Base-by-base conservation (phyloP, 345 rosid species). In the Linum tenue region DNA sequence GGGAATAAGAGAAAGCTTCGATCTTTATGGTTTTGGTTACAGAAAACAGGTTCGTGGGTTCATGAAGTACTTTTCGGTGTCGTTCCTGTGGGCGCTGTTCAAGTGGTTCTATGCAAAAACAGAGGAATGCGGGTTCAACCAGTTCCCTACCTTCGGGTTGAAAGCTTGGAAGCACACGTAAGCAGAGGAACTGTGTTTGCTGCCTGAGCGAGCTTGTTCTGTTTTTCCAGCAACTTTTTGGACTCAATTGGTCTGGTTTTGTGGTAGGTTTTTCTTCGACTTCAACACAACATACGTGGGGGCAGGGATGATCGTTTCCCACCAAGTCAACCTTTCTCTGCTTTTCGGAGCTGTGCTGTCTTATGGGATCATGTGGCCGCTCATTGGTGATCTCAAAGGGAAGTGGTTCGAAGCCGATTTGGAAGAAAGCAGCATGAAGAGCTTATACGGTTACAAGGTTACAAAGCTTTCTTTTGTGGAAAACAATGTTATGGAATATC, bases 371-470 rank as follows among this genome's bases (percentile, higher is more conserved):
- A 86, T 90, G 96, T 92, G 97, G 97, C 97, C 98, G 38, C 94
- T 85, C 14, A 86, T 92, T 63, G 74, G 72, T 71, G 69, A 62
- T 60, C 86, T 78, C 14, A 88, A 82, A 74, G 97, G 97, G 64
- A 71, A 85, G 8, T 92, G 98, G 98, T 92, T 86, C 62, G 71
- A 86, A 31, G 76, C 68, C 14, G 77, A 74, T 71, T 61, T 86
- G 8, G 73, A 85, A 61, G 96, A 92, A 73, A 84, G 79, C 67
- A 82, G 79, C 77, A 92, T 92, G 98, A 85, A 80, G 77, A 80
- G 98, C 64, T 72, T 92, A 59, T 86, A 88, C 70, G 98, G 98
- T 40, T 92, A 92, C 76, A 90, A 92, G 89, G 98, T 92, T 75
- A 2, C 64, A 57, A 55, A n/a, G 65, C 22, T 63, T 5, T 15